Conservation (phyloP, 768 basidiomycete species). For the Trametes cingulata region DNA sequence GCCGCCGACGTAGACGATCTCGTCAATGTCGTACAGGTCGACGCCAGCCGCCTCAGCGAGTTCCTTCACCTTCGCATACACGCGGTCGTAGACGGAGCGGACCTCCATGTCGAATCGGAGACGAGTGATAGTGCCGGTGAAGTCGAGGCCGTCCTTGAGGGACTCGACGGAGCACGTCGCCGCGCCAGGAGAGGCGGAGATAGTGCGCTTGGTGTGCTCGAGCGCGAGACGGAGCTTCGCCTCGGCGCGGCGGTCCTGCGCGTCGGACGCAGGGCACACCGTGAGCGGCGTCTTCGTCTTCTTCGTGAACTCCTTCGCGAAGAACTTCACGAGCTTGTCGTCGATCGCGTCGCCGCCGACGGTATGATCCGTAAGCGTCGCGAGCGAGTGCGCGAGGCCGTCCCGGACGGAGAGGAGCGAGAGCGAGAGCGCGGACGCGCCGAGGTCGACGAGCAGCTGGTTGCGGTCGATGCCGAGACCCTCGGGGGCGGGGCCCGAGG, state of each 20-base stretch:
- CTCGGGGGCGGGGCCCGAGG: conserved; percentile 44
- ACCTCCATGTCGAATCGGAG: conserved; percentile 49
- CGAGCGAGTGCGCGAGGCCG: conserved; percentile 69
- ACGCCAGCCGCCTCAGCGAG: conserved; percentile 54
- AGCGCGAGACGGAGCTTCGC: conserved; percentile 92
- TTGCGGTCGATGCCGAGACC: conserved; percentile 62
- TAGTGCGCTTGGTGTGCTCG: conserved; percentile 92
- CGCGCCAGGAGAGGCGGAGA: conserved; percentile 83
- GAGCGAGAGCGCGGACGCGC: conserved; percentile 69
- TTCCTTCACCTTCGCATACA: conserved; percentile 50
- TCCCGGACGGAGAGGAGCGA: conserved; percentile 73
- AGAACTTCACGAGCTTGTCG: conserved; percentile 83
- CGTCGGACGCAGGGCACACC: conserved; percentile 58
- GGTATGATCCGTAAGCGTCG: conserved; percentile 44
- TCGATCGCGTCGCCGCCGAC: conserved; percentile 76
- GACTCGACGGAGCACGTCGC: conserved; percentile 93
- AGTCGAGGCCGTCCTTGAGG: conserved; percentile 91
- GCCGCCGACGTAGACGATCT: conserved; percentile 80
- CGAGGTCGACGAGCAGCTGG: conserved; percentile 80
- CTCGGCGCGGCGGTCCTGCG: conserved; percentile 78
- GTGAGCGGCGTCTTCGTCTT: conserved; percentile 81
- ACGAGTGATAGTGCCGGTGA: conserved; percentile 67
- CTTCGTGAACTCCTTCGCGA: conserved; percentile 95
- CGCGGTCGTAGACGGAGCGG: conserved; percentile 57
- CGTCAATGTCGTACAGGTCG: conserved; percentile 71